Percentiles rank a stretch among this genome's conserved stretches.
Evolutionary conservation across 2,329 filamentous ascomycete genomes (phyloP).

Genomic region (Exophiala calicioides): DNA sequence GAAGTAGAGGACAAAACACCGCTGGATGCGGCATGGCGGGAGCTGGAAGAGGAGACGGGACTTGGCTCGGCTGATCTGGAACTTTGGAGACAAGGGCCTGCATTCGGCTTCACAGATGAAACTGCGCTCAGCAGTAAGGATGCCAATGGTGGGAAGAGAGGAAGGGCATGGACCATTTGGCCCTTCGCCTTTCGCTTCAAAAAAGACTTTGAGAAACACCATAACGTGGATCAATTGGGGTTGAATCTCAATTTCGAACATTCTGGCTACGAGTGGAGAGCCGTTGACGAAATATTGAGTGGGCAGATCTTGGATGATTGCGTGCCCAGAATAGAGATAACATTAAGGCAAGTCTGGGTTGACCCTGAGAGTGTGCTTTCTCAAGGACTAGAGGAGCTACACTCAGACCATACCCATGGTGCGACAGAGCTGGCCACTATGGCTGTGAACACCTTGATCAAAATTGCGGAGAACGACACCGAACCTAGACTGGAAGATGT

Average conservation of each 20-base stretch:
- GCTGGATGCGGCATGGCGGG: constrained; percentile 61
- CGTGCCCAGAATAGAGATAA: constrained; percentile 61
- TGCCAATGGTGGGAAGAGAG: constrained; percentile 7
- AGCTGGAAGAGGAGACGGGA: constrained; percentile 63
- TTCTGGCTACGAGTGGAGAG: constrained; percentile 59
- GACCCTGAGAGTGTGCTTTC: constrained; percentile 46
- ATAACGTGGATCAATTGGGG: constrained; percentile 45
- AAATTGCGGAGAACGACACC: constrained; percentile 45
- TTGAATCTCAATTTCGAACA: constrained; percentile 66
- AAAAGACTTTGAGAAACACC: constrained; percentile 18
- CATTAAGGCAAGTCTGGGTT: constrained; percentile 61
- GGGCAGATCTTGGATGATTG: constrained; percentile 46
- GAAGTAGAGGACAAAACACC: constrained; percentile 56
- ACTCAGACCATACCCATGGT: constrained; percentile 60
- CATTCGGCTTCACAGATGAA: constrained; percentile 59
- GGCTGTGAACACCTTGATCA: constrained; percentile 53
- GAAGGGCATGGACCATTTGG: constrained; percentile 57
- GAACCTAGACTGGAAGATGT: constrained; percentile 36
- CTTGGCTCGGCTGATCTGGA: constrained; percentile 51
- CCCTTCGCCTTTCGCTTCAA: constrained; percentile 57
- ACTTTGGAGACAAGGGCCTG: constrained; percentile 59
- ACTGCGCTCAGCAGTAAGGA: constrained; percentile 37
- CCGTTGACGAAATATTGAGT: constrained; percentile 49
- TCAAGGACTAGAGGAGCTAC: constrained; percentile 52
- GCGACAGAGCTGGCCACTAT: constrained; percentile 59